These are phyloP conservation scores for Gastrolobium villosum DNA, from an alignment of 306 rosid genomes.

Conservation along the genomic window DNA sequence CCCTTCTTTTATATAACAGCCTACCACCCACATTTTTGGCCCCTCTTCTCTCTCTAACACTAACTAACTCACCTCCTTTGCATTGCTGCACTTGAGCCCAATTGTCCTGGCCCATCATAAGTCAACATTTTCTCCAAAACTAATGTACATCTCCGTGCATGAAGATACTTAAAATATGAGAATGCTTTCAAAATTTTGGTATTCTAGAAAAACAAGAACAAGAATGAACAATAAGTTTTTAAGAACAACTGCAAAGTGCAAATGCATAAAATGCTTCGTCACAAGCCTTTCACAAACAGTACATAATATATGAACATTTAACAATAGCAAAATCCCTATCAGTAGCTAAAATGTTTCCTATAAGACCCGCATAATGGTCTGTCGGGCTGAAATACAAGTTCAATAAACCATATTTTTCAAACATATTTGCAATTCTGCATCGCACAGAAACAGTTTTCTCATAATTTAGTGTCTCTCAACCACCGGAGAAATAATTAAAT, in stretches of 20 bases:
- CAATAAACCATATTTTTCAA: background rate
- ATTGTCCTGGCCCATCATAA: too few species aligned
- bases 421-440: background rate
- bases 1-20: too few species aligned
- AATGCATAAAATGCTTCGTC: constrained; percentile 17
- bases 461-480: background rate
- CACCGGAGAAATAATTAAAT: background rate
- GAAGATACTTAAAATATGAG: constrained; percentile 18
- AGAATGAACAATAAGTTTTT: background rate
- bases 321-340: constrained; percentile 10
- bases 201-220: constrained; percentile 29
- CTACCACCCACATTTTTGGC: too few species aligned
- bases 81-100: too few species aligned
- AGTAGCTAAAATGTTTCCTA: background rate
- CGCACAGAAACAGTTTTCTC: background rate
- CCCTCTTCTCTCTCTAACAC: too few species aligned
- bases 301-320: constrained; percentile 12
- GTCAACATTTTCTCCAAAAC: constrained; percentile 30
- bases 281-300: constrained; percentile 12
- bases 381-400: constrained; percentile 8
- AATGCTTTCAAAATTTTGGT: constrained; percentile 8
- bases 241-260: constrained; percentile 20
- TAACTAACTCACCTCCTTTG: too few species aligned
- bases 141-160: background rate
- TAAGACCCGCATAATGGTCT: background rate